These are phyloP conservation scores for Fraxinus ornus DNA, from an alignment of 305 asterid species.

Conservation along the genomic window DNA sequence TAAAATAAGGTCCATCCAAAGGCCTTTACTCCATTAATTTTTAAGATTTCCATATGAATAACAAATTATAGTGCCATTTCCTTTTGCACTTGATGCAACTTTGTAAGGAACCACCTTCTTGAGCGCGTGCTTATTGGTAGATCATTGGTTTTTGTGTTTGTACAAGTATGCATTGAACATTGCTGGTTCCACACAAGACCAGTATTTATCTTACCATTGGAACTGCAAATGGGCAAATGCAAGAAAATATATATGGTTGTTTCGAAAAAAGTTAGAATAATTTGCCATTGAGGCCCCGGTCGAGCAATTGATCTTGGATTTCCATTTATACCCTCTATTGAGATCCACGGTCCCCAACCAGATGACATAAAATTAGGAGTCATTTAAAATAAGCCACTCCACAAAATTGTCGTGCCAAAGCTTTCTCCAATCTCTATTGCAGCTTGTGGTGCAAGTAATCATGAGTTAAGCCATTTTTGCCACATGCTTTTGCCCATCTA, in stretches of 20 bases:
- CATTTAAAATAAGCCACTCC: not conserved
- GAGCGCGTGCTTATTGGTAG: not conserved
- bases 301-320: not conserved
- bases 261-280: not conserved
- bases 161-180: not conserved
- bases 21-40: conserved; percentile 41
- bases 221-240: not conserved
- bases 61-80: not conserved
- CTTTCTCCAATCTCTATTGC: conserved; percentile 20
- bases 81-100: conserved; percentile 16
- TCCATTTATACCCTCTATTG: conserved; percentile 7
- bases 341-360: not conserved
- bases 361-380: not conserved
- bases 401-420: not conserved
- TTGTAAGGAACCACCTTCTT: not conserved
- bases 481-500: no score
- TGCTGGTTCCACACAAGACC: not conserved
- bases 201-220: not conserved
- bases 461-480: no score
- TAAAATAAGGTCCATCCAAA: conserved; percentile 74
- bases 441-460: conserved; percentile 76
- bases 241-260: not conserved
- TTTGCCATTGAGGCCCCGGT: not conserved
- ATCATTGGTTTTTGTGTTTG: not conserved
- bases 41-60: not conserved